phyloP scores from a whole-genome alignment of 2,329 filamentous ascomycete genomes.

The Ophiocordyceps sinensis region DNA sequence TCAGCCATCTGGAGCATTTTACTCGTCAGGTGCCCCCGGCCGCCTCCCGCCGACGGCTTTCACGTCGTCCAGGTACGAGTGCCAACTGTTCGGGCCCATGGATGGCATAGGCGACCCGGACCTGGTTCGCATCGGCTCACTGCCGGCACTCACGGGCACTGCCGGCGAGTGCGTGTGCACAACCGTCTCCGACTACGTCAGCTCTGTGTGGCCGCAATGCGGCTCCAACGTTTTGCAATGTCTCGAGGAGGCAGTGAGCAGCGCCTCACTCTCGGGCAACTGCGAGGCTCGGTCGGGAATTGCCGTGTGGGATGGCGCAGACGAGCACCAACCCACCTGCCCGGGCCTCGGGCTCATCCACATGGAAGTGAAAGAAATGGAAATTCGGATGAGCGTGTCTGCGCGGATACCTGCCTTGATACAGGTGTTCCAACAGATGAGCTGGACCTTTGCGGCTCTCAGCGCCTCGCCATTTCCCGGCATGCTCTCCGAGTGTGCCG shows the following conservation, averaged over 20 bases:
- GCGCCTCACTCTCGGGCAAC: background rate
- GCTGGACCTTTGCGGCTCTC: conserved; percentile 20
- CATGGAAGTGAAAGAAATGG: too few species aligned
- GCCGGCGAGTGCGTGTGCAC: conserved; percentile 17
- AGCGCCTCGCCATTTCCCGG: conserved; percentile 19
- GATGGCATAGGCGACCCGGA: conserved; percentile 15
- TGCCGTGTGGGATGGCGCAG: background rate
- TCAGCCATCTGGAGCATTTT: conserved; percentile 22
- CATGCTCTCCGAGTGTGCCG: conserved; percentile 14
- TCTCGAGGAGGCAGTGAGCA: background rate
- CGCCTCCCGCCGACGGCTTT: conserved; percentile 18
- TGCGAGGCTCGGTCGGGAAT: background rate
- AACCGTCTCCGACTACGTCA: conserved; percentile 12
- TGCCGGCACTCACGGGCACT: conserved; percentile 20
- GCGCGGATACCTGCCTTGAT: conserved; percentile 20
- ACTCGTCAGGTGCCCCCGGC: conserved; percentile 16
- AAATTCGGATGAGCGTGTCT: conserved; percentile 7
- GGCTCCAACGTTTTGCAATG: background rate
- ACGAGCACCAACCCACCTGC: background rate
- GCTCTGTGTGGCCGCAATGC: background rate
- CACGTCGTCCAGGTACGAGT: conserved; percentile 20
- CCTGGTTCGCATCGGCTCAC: conserved; percentile 8
- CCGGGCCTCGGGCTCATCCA: too few species aligned
- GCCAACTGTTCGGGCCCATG: conserved; percentile 15
- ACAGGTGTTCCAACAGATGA: conserved; percentile 22